phyloP scores from a whole-genome alignment of 305 asterid species.

The Fraxinus sp. region DNA sequence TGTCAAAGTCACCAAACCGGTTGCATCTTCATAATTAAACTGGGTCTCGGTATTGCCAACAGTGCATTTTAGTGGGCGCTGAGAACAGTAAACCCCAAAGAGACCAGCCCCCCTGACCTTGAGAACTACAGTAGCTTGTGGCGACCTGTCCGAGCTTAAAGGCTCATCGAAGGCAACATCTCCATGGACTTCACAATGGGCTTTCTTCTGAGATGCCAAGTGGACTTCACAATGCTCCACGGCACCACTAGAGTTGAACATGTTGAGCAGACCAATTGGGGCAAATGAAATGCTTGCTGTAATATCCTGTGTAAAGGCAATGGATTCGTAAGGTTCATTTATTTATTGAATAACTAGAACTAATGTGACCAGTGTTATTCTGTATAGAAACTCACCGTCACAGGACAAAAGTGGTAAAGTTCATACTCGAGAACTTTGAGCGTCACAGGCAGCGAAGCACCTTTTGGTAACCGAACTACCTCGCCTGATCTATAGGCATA shows the following conservation, averaged over 20 bases:
- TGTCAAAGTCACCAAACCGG: slow-evolving; percentile 33
- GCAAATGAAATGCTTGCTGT: slow-evolving; percentile 32
- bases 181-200: not conserved
- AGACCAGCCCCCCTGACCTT: slow-evolving; percentile 43
- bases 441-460: slow-evolving; percentile 46
- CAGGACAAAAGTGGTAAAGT: slow-evolving; percentile 50
- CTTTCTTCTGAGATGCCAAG: not conserved
- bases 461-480: slow-evolving; percentile 37
- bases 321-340: not conserved
- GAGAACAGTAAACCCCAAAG: slow-evolving; percentile 45
- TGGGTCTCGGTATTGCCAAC: slow-evolving; percentile 31
- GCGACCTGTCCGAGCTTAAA: slow-evolving; percentile 16
- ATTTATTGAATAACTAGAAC: slow-evolving; percentile 1
- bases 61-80: slow-evolving; percentile 35
- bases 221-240: slow-evolving; percentile 37
- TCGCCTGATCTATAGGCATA: slow-evolving; percentile 47
- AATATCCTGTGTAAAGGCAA: slow-evolving; percentile 30
- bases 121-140: slow-evolving; percentile 27
- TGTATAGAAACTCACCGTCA: slow-evolving; percentile 31
- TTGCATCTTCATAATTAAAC: slow-evolving; percentile 27
- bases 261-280: slow-evolving; percentile 47
- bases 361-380: not conserved
- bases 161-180: slow-evolving; percentile 22
- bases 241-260: slow-evolving; percentile 51
- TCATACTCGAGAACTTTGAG: slow-evolving; percentile 47